phyloP scores from a whole-genome alignment of 495 filamentous ascomycete genomes.

The Aspergillus funiculosus region DNA sequence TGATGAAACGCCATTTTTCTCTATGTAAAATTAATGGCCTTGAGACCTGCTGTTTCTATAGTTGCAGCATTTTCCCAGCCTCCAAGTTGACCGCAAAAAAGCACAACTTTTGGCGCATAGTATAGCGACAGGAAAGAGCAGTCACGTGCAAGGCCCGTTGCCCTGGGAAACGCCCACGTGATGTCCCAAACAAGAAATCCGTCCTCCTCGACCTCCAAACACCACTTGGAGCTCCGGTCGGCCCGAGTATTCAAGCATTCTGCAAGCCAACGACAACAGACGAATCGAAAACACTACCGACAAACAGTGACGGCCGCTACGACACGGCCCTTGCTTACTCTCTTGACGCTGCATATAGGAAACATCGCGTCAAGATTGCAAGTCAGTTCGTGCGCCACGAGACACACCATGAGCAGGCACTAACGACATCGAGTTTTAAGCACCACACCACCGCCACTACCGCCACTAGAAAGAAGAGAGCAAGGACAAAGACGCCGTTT shows the following conservation, averaged over 20 bases:
- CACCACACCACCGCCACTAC: too few relatives aligned
- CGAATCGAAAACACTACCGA: slow-evolving; percentile 3
- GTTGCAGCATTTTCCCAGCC: too few relatives aligned
- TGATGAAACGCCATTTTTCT: too few relatives aligned
- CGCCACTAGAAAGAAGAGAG: too few relatives aligned
- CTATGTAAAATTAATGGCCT: too few relatives aligned
- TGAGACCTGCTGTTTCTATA: too few relatives aligned
- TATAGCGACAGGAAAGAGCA: too few relatives aligned
- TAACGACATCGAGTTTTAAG: too few relatives aligned
- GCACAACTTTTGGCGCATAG: too few relatives aligned
- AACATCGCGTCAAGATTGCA: background rate
- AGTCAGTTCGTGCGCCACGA: background rate
- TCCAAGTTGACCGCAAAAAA: too few relatives aligned
- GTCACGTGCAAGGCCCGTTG: slow-evolving; percentile 6
- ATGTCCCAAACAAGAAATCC: slow-evolving; percentile 13
- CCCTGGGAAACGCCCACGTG: slow-evolving; percentile 10
- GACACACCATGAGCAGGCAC: too few relatives aligned
- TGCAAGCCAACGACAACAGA: slow-evolving; percentile 12
- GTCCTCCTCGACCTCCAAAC: slow-evolving; percentile 16
- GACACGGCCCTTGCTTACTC: background rate
- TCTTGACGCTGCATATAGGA: background rate
- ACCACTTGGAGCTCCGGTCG: slow-evolving; percentile 4
- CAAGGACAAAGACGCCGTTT: too few relatives aligned
- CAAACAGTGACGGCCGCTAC: slow-evolving; percentile 2
- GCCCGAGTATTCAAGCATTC: background rate